Evolutionary conservation across 169 alveolate genomes (phyloP), one percentile per base, ranked within the genome.

Genomic region (Cryptosporidium ubiquitum): DNA sequence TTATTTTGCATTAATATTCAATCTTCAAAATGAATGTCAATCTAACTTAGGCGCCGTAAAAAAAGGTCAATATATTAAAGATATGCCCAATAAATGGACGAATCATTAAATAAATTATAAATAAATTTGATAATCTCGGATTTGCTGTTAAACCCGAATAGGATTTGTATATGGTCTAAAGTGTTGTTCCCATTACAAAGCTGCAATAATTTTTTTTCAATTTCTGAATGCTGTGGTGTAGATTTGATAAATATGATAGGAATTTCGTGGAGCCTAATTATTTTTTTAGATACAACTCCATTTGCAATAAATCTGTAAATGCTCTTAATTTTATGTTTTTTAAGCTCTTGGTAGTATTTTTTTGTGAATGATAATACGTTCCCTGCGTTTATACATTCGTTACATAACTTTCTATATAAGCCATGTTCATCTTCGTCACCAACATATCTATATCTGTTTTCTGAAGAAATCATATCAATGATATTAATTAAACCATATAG

Each of bases 61-160:
- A 57, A 29, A 23, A 35, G 29, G 7, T 37, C 26, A 7, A 52
- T 55, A n/a, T 40, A 52, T 57, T 33, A 79, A 61, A 61, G 75
- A 64, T 79, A 79, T 40, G 89, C 89, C 89, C 89, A 79, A 64
- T 47, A 58, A 35, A 79, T 61, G 26, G 73, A n/a, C 74, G 64
- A 29, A 40, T 79, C 9, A 0, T 42, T 33, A 7, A 79, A 35
- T 29, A 16, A 5, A 39, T 39, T 55, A 37, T 5, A 57, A 10
- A 79, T 37, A 20, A 31, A 23, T 29, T 29, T 23, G 37, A 61
- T 61, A 14, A 61, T 39, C 23, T 79, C 75, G 35, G 66, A 58
- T 42, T 79, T 79, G 31, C 29, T 37, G 29, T 57, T 64, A 49
- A 61, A 79, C 37, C 89, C 89, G 1, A 79, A 61, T 37, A n/a